Evolutionary conservation across 179 eudicot genomes (phyloP).

Genomic region (Nepenthes alata): DNA sequence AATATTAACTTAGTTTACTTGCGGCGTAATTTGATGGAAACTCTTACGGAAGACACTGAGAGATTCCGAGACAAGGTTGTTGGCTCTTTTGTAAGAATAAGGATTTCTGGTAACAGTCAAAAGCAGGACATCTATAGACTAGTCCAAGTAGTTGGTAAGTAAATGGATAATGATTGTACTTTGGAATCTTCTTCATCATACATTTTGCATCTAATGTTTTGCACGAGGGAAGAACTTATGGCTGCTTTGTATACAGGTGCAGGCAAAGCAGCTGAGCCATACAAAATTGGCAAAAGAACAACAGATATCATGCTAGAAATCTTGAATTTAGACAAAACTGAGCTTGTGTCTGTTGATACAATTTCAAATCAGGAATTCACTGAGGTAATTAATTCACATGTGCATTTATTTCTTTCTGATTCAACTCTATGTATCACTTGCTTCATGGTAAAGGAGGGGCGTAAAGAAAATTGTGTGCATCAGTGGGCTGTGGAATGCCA

Average conservation of each 20-base stretch:
- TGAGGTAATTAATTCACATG: constrained; percentile 40
- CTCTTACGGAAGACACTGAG: constrained; percentile 65
- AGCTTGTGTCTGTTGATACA: constrained; percentile 59
- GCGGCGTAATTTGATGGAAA: constrained; percentile 73
- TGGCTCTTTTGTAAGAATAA: constrained; percentile 87
- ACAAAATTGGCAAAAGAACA: constrained; percentile 72
- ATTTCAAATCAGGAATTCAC: constrained; percentile 94
- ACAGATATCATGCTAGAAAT: constrained; percentile 74
- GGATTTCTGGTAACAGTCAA: constrained; percentile 68
- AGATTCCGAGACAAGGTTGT: constrained; percentile 54
- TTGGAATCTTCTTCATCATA: neutral
- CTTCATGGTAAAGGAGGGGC: no score
- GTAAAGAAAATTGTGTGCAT: no score
- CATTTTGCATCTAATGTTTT: neutral
- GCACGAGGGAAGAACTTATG: constrained; percentile 8
- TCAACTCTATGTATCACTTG: neutral
- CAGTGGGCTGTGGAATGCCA: no score
- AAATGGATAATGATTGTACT: constrained; percentile 4
- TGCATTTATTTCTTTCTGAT: neutral
- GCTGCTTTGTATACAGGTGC: constrained; percentile 45
- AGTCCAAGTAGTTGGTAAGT: constrained; percentile 85
- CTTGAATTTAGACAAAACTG: constrained; percentile 78
- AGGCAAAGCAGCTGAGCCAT: constrained; percentile 58
- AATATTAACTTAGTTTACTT: constrained; percentile 75
- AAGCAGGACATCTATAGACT: constrained; percentile 91